These are phyloP conservation scores for Candida sithepensis DNA, from an alignment of 805 yeast species.

Conservation along the genomic window DNA sequence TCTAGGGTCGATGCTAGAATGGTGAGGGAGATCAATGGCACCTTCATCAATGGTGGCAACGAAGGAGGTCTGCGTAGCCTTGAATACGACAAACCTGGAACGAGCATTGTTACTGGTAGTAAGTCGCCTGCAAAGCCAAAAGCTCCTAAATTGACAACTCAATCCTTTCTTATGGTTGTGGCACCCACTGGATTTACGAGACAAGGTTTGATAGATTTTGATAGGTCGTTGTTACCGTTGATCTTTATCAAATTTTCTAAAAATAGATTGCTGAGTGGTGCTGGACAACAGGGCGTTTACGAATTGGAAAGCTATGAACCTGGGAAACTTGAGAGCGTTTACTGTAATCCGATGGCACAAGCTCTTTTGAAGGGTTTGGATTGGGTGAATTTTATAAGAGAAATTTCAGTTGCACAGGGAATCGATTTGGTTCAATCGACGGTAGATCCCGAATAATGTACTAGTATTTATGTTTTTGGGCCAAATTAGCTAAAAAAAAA, in stretches of 20 bases:
- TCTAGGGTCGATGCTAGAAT: conserved; percentile 41
- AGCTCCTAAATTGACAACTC: conserved; percentile 1
- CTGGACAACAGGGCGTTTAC: conserved; percentile 25
- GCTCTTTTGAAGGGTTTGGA: conserved; percentile 34
- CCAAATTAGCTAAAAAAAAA: no score
- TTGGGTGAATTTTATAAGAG: conserved; percentile 26
- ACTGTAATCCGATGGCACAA: conserved; percentile 36
- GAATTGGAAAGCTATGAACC: conserved; percentile 36
- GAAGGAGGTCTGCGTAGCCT: not conserved
- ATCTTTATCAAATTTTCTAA: conserved; percentile 40
- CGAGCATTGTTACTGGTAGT: not conserved
- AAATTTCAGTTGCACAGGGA: conserved; percentile 2
- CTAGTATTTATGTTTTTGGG: not conserved
- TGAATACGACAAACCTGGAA: not conserved
- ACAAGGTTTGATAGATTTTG: conserved; percentile 44
- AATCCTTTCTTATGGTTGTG: conserved; percentile 39
- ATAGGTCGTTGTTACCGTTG: conserved; percentile 43
- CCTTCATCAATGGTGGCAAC: conserved; percentile 33
- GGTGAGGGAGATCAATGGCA: conserved; percentile 53
- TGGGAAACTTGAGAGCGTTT: conserved; percentile 34
- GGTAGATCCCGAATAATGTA: not conserved
- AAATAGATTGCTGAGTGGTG: conserved; percentile 19
- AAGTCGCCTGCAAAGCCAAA: not conserved
- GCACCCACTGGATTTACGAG: conserved; percentile 45
- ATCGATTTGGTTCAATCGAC: not conserved